Percentiles rank a stretch among this genome's conserved stretches.
Conservation (phyloP, 768 basidiomycete species). For the Phaffia australis region DNA sequence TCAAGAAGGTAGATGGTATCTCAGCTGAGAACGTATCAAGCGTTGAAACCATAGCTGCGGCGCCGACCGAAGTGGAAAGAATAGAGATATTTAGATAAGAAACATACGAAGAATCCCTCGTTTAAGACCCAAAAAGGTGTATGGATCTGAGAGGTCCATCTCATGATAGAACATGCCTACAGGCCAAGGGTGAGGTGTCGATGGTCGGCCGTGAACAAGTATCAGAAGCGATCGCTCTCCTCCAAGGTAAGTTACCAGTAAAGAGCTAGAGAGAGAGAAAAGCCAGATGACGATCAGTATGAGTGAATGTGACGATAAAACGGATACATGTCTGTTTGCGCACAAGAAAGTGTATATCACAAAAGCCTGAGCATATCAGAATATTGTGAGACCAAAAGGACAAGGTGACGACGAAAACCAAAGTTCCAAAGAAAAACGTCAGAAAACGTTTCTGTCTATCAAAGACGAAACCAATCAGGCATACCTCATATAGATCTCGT, state of each 20-base stretch:
- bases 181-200: constrained; percentile 78
- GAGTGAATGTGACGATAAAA: not conserved
- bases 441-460: not conserved
- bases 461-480: constrained; percentile 28
- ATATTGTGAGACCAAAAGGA: constrained; percentile 7
- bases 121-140: constrained; percentile 85
- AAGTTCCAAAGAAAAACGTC: constrained; percentile 75
- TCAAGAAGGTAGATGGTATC: not conserved
- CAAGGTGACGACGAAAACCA: constrained; percentile 52
- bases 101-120: constrained; percentile 77
- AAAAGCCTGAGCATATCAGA: constrained; percentile 31
- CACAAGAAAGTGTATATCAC: constrained; percentile 38
- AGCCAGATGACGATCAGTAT: not conserved
- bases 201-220: constrained; percentile 77
- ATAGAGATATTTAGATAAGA: not conserved
- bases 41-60: not conserved
- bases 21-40: not conserved
- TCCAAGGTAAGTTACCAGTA: constrained; percentile 44
- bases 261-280: constrained; percentile 25
- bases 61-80: not conserved
- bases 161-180: constrained; percentile 69
- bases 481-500: constrained; percentile 89
- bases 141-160: constrained; percentile 88
- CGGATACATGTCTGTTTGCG: not conserved
- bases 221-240: constrained; percentile 90